Conservation (phyloP, 2,329 filamentous ascomycete species). For the Phialophora verrucosa region DNA sequence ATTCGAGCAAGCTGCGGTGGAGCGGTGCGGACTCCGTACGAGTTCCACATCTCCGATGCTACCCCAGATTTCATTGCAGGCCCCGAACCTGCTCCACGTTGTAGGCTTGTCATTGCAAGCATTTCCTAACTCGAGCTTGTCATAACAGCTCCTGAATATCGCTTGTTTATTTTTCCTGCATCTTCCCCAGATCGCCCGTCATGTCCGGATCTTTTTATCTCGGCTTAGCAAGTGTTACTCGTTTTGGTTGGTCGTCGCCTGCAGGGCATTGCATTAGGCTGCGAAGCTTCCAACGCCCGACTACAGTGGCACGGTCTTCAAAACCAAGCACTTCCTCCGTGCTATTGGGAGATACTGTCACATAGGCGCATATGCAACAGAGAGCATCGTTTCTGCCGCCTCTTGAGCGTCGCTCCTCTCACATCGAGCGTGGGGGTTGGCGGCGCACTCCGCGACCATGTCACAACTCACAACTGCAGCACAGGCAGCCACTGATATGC, state of each 20-base stretch:
- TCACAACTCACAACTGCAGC: neutral
- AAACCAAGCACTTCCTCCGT: neutral
- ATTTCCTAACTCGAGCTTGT: neutral
- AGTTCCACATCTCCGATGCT: neutral
- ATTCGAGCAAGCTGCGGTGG: neutral
- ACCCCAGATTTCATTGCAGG: neutral
- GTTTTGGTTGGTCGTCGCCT: neutral
- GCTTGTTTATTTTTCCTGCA: neutral
- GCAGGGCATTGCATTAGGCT: neutral
- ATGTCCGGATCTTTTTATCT: neutral
- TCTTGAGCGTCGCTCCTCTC: neutral
- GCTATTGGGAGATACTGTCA: neutral
- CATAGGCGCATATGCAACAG: neutral
- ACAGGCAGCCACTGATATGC: slow-evolving; percentile 7
- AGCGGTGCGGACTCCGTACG: neutral
- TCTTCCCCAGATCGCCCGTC: neutral
- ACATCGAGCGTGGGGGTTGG: neutral
- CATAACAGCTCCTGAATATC: neutral
- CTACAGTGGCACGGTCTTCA: neutral
- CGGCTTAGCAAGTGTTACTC: neutral
- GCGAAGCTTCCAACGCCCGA: neutral
- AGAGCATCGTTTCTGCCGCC: neutral
- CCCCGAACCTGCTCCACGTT: neutral
- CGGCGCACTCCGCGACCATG: neutral
- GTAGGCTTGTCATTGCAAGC: neutral